phyloP scores from a whole-genome alignment of 164 flowering plant genomes.

The Vitis rotundifolia region DNA sequence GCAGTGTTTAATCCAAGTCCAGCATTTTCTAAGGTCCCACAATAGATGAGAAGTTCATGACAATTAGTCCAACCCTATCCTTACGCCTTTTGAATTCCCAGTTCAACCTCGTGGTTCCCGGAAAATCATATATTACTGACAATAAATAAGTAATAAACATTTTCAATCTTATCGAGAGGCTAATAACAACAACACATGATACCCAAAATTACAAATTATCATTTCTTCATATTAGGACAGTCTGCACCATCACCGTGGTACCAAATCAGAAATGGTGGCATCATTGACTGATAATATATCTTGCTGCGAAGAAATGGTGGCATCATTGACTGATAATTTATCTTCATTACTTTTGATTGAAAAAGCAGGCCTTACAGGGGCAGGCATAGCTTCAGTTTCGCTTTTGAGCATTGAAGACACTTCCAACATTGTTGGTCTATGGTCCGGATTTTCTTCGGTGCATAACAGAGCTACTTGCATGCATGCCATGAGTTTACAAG shows the following conservation, averaged over 20 bases:
- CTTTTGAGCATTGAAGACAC: conserved; percentile 23
- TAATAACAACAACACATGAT: too few species aligned
- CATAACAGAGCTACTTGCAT: conserved; percentile 22
- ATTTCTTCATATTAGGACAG: too few species aligned
- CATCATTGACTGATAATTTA: conserved; percentile 1
- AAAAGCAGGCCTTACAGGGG: conserved; percentile 23
- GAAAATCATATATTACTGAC: too few species aligned
- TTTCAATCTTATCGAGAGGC: too few species aligned
- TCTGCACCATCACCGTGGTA: conserved; percentile 5
- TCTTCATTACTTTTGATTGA: conserved; percentile 7
- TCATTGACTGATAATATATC: conserved; percentile 1
- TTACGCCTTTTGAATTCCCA: too few species aligned
- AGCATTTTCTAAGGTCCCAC: too few species aligned
- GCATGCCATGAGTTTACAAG: conserved; percentile 14
- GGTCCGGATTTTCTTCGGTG: conserved; percentile 13
- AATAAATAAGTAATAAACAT: too few species aligned
- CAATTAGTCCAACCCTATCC: too few species aligned
- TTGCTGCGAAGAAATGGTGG: neutral
- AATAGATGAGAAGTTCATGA: too few species aligned
- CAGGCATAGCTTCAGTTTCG: neutral
- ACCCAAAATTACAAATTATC: too few species aligned
- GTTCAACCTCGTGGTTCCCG: too few species aligned
- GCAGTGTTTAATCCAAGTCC: too few species aligned
- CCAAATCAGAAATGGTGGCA: conserved; percentile 6
- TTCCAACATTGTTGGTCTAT: conserved; percentile 30